Base-by-base conservation (phyloP, 306 rosid species). In the Crataegus laevigata region DNA sequence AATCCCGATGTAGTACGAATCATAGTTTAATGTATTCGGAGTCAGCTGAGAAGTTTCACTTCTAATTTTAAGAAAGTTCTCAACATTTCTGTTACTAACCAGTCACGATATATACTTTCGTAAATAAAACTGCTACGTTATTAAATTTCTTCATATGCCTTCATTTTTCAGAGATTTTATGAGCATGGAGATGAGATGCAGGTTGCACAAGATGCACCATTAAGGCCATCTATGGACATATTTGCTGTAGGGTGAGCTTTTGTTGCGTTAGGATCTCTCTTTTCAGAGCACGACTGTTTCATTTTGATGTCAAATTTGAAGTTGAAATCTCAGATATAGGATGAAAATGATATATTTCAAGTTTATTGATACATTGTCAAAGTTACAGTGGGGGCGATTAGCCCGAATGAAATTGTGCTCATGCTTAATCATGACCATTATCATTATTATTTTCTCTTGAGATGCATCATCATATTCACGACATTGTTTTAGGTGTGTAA, bases 161-260 rank as follows among this genome's bases (percentile, higher is more conserved):
- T 52, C 75, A 24, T 62, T 73, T 70, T 45, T 73, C 88, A 92
- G 99, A 92, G 99, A 83, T 94, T 94, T 83, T 94, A 91, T 84
- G 99, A 94, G 88, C 88, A 94, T 65, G 98, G 97, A 84, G 96
- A 96, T 72, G 96, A 92, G 92, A 89, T 85, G 92, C 93, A 92
- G 83, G 84, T 89, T 76, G 92, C 91, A 22, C 98, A 94, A 26
- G 97, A 94, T 80, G 81, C 96, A 73, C 90, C 97, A 74, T 79
- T 92, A 78, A 85, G 89, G 75, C 90, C 97, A 73, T 92, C 96
- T 66, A 94, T 94, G 99, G 99, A 94, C 85, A 87, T 92, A 75
- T 94, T 94, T 82, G 91, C 97, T 52, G 91, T 92, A 4, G 99
- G 99, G 99, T 94, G 85, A 87, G 98, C 45, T 78, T 73, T 84